Evolutionary conservation across 2,329 filamentous ascomycete species (phyloP), one percentile per base, ranked within the genome.

Genomic region (Neofusicoccum cordaticola): DNA sequence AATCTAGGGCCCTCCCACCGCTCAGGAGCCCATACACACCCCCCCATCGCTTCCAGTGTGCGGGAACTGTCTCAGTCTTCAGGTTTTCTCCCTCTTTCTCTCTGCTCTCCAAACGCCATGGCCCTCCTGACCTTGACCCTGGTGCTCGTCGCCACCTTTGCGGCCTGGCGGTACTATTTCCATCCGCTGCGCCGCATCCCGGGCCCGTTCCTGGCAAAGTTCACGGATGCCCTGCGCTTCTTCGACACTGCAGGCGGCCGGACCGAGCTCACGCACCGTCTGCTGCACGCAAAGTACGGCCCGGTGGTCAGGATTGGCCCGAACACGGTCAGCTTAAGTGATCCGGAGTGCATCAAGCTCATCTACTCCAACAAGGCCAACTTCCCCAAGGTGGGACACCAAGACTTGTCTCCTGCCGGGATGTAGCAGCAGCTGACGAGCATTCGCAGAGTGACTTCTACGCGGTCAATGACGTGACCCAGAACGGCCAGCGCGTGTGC

Each of bases 351-450:
- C n/a, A 68, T 75, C 65, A 74, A 74, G 68, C 71, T 67, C 0
- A 73, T 75, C 60, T 75, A 75, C 67, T 71, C 70, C 8, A 74
- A 70, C 17, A 68, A 72, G 60, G 73, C 72, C 41, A 74, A 71
- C 4, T 75, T 73, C 58, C 22, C 71, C 17, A 75, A 75, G 69
- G 72, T 71, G 50, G 45, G 67, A 66, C 7, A 3, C 8, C 31
- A 15, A 5, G 27, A 1, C 27, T 1, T 7, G 27, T 13, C n/a
- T 34, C 27, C 13, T 11, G 41, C 2, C 37, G 27, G 22, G 19
- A 61, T 35, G 15, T 19, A 22, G n/a, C 58, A 19, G 15, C 37
- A 7, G 31, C 42, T 60, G 7, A 60, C 19, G 9, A 3, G 8
- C n/a, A 31, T 37, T 35, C 17, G 56, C 51, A 75, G 72, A 74